Conservation (phyloP, 1,284 basidiomycete genomes). For the Trichosporon asahii region DNA sequence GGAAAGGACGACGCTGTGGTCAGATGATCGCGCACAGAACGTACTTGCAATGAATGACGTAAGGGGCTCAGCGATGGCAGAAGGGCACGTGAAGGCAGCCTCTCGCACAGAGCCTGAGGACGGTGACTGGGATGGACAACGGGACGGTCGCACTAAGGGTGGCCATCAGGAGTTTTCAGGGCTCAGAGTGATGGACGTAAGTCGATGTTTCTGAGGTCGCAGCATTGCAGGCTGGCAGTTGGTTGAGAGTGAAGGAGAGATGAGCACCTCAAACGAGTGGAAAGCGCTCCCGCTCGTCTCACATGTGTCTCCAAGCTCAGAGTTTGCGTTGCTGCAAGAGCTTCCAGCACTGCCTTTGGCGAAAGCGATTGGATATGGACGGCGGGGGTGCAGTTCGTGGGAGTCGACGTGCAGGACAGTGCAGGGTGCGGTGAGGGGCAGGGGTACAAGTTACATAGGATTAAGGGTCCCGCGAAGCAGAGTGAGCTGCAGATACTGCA, state of each 20-base stretch:
- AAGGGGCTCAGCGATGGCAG: neutral
- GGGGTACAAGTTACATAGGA: conserved; percentile 4
- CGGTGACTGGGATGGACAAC: too few species aligned
- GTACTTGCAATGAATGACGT: neutral
- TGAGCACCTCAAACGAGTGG: neutral
- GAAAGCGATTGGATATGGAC: neutral
- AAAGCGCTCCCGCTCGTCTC: neutral
- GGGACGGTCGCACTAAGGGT: neutral
- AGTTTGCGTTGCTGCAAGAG: too few species aligned
- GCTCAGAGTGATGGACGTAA: neutral
- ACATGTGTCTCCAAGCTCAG: neutral
- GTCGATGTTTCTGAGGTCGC: neutral
- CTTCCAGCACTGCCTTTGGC: neutral
- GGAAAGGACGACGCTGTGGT: neutral
- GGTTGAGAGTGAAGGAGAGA: neutral
- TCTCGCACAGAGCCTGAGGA: too few species aligned
- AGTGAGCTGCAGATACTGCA: neutral
- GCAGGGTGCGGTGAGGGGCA: neutral
- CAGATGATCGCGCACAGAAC: neutral
- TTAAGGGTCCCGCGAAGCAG: neutral
- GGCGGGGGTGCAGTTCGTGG: neutral
- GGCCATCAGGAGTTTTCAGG: neutral
- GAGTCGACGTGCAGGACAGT: neutral
- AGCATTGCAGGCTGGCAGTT: neutral
- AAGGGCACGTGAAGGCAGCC: neutral